Evolutionary conservation across 257 asterid genomes (phyloP).

Genomic region (Nicotiana knightiana): DNA sequence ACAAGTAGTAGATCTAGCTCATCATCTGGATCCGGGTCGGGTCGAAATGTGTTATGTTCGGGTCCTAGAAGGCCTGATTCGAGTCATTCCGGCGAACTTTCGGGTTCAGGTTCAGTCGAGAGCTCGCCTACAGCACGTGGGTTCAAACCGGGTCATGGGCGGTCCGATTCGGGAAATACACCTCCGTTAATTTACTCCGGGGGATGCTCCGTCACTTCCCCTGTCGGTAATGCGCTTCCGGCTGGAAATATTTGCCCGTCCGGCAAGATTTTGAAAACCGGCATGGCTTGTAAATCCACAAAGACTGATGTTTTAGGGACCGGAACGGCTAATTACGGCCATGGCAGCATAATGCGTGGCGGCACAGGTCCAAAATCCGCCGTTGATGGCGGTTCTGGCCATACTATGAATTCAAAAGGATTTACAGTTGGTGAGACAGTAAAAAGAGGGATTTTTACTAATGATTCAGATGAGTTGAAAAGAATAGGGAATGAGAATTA

Average conservation of each 20-base stretch:
- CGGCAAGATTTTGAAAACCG: slow-evolving; percentile 46
- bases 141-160: slow-evolving; percentile 12
- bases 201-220: slow-evolving; percentile 41
- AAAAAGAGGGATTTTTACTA: slow-evolving; percentile 7
- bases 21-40: slow-evolving; percentile 61
- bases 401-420: background rate
- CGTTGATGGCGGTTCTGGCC: slow-evolving; percentile 7
- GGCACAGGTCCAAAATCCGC: slow-evolving; percentile 26
- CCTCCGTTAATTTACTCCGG: slow-evolving; percentile 14
- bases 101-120: slow-evolving; percentile 37
- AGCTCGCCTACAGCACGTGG: slow-evolving; percentile 32
- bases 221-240: slow-evolving; percentile 41
- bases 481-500: slow-evolving; percentile 55
- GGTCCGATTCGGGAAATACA: slow-evolving; percentile 31
- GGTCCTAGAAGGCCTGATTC: slow-evolving; percentile 25
- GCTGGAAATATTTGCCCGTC: slow-evolving; percentile 69
- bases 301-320: slow-evolving; percentile 41
- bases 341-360: slow-evolving; percentile 65
- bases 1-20: slow-evolving; percentile 64
- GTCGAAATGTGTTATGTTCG: slow-evolving; percentile 15
- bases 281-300: slow-evolving; percentile 39
- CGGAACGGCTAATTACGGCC: slow-evolving; percentile 38
- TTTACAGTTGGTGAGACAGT: background rate
- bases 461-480: slow-evolving; percentile 64
- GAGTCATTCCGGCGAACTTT: slow-evolving; percentile 49